Base-by-base conservation (phyloP, 2,329 filamentous ascomycete species). In the Xylaria sp. region DNA sequence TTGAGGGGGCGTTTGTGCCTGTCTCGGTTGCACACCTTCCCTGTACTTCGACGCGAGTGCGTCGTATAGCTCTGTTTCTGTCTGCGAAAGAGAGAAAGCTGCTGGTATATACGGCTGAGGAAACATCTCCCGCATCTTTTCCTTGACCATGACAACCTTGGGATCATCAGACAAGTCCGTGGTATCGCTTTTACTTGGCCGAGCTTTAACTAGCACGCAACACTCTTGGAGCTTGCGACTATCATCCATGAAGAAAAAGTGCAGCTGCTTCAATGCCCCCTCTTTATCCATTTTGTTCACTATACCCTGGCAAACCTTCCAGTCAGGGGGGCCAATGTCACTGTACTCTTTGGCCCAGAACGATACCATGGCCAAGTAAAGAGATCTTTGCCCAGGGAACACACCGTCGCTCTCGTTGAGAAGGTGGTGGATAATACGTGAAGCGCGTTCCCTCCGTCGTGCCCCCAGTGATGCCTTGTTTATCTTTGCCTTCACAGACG, bases 351-450 rank as follows among this genome's bases (percentile, higher is more conserved):
- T 68, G 8, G 70, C 64, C 75, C 80, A 85, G 7, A 77, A 66
- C 8, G 71, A 71, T 13, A 74, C 70, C 3, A 82, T 63, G 1
- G 77, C 76, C 52, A 77, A 75, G 70, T 78, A 82, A 4, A 84
- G 66, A 2, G 78, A 71, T 39, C 75, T 72, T 20, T 78, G 79
- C 16, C 79, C 78, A 1, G 82, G 78, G 41, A 84, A 78, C 1
- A 79, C 77, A 0, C 81, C 81, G 1, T 65, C 64, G 41, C 72
- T 76, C 21, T 66, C 64, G 39, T 71, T 65, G 11, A 80, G 66
- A 8, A 80, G 67, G 53, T 76, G 72, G 11, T 70, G 60, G 40
- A 79, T 69, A 44, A 79, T 74, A 44, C 74, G 70, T n/a, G 66
- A 66, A 2, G 70, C 67, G 37, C 74, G 72, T 6, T 70, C 64